A percentile compares a stretch with the other conserved stretches of the same genome.
phyloP scores from a whole-genome alignment of 202 grass and related monocot genomes.

The Zoysia matrella region DNA sequence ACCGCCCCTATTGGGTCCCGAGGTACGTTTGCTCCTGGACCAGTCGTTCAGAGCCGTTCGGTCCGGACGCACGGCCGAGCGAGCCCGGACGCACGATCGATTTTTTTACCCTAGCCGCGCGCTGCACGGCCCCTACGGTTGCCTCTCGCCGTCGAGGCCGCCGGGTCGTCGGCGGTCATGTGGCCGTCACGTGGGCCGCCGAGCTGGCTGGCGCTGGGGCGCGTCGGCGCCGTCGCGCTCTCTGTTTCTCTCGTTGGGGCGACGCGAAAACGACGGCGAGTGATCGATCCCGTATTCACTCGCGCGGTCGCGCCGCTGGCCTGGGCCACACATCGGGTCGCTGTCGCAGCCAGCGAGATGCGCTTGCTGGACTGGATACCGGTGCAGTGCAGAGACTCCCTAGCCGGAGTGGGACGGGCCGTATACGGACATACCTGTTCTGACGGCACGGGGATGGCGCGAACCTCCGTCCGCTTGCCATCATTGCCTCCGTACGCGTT shows the following conservation, averaged over 20 bases:
- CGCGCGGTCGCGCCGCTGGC: background rate
- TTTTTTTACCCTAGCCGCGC: background rate
- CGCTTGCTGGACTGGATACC: background rate
- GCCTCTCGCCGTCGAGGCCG: background rate
- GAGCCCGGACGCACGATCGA: background rate
- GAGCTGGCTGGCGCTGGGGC: slow-evolving; percentile 29
- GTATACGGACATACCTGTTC: slow-evolving; percentile 21
- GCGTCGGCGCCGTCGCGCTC: slow-evolving; percentile 32
- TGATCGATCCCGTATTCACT: slow-evolving; percentile 18
- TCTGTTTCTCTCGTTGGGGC: background rate
- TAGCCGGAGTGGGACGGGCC: background rate
- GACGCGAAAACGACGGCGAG: background rate
- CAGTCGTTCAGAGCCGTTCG: background rate
- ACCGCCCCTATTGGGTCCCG: slow-evolving; percentile 47
- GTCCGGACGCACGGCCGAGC: slow-evolving; percentile 7
- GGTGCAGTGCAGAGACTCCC: background rate
- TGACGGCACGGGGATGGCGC: slow-evolving; percentile 27
- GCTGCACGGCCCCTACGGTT: background rate
- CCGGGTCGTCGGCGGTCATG: slow-evolving; percentile 2
- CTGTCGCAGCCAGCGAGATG: slow-evolving; percentile 45
- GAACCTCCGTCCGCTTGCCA: background rate
- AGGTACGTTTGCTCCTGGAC: slow-evolving; percentile 34
- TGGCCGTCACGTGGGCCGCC: background rate
- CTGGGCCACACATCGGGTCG: background rate
- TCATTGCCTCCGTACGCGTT: slow-evolving; percentile 19